These are phyloP conservation scores for Leptodontidium sp. DNA, from an alignment of 2,329 filamentous ascomycete genomes.

Conservation along the genomic window DNA sequence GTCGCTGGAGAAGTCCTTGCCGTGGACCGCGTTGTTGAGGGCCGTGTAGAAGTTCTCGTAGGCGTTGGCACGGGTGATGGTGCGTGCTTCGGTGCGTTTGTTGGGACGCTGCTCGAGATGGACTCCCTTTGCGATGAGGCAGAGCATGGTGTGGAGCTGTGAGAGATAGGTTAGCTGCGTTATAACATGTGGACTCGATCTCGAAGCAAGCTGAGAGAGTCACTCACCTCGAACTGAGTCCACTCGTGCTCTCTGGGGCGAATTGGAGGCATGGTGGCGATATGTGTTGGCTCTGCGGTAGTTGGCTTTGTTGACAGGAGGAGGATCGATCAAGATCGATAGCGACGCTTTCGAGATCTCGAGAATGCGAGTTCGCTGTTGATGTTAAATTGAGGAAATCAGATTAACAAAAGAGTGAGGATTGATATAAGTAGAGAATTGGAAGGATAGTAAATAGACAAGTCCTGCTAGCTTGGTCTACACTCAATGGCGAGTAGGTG, in stretches of 20 bases:
- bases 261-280: conserved; percentile 25
- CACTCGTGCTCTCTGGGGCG: conserved; percentile 27
- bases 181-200: neutral
- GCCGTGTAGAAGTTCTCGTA: conserved; percentile 42
- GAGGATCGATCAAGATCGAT: conserved; percentile 3
- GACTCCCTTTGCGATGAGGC: conserved; percentile 40
- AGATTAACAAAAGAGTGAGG: neutral
- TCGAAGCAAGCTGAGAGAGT: neutral
- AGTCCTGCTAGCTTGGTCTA: neutral
- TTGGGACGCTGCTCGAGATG: conserved; percentile 36
- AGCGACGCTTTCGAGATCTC: neutral
- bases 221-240: conserved; percentile 34
- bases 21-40: conserved; percentile 45
- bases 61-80: conserved; percentile 21
- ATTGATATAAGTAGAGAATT: neutral
- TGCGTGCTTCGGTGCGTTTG: conserved; percentile 32
- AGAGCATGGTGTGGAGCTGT: conserved; percentile 42
- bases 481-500: neutral
- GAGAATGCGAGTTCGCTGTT: neutral
- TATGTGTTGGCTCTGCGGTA: neutral
- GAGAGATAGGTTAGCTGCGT: neutral
- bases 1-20: conserved; percentile 34
- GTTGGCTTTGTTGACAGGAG: neutral
- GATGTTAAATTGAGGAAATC: neutral
- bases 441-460: neutral